Base-by-base conservation (phyloP, 116 monocot species). In the Posidonia oceanica region DNA sequence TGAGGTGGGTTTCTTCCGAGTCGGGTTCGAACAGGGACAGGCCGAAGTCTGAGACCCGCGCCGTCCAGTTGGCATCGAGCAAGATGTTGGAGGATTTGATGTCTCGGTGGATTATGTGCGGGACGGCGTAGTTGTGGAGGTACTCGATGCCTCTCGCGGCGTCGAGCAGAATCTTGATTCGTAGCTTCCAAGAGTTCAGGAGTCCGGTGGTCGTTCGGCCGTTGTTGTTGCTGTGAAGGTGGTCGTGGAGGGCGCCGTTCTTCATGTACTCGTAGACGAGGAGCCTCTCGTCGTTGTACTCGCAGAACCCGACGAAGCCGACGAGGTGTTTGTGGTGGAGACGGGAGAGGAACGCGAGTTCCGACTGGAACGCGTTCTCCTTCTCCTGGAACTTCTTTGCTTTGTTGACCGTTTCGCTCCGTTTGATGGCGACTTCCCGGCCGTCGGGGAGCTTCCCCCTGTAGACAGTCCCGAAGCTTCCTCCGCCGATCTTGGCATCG, bases 71-170 rank as follows among this genome's bases (percentile, higher is more conserved):
- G 2, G 55, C 74, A 61, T 97, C 97, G 36, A 97, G 70, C 67
- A 97, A 52, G 36, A 97, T 97, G 85, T 97, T 97, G n/a, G 92
- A 87, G 14, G 92, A 89, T 20, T 97, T 97, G 71, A 97, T 92
- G 77, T 97, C 97, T 2, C 97, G 75, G 83, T 97, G 97, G 63
- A 97, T 97, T 69, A 97, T 89, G 13, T 89, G 85, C 18, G 97
- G 97, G 4, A 87, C 91, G 5, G 92, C 97, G 75, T 97, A 91
- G 61, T 77, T 89, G 83, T 97, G 97, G 15, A 97, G 78, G 73
- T 97, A 97, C 21, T 97, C 97, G 64, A 97, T 76, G 4, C 97
- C 97, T 17, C 92, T 71, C 13, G 92, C 74, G 0, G 89, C 87
- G 60, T 92, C 92, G 3, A 92, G 75, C 18, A 87, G 69, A n/a